These are phyloP conservation scores for Colletotrichum theobromicola DNA, from an alignment of 2,329 filamentous ascomycete species.

Conservation along the genomic window DNA sequence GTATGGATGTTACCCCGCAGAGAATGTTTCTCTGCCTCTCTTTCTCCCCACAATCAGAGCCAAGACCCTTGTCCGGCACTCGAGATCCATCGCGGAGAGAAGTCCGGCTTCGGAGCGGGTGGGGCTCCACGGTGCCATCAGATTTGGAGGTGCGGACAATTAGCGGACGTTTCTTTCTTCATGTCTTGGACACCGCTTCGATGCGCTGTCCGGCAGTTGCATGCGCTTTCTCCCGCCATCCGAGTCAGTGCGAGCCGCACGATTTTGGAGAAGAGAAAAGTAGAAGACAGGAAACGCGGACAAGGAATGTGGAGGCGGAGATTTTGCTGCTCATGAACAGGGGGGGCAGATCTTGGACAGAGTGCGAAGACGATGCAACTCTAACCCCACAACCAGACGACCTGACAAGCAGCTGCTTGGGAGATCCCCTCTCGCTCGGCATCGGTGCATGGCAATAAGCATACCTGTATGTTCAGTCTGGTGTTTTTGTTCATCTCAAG, in stretches of 20 bases:
- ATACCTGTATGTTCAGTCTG: not conserved
- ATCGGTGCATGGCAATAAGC: not conserved
- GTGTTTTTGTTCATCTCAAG: not conserved
- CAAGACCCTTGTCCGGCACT: not conserved
- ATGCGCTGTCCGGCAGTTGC: not conserved
- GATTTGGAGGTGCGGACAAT: not conserved
- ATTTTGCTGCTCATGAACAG: not conserved
- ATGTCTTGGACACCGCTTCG: not conserved
- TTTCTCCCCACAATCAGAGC: not conserved
- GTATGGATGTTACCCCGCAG: constrained; percentile 7
- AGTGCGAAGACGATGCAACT: constrained; percentile 5
- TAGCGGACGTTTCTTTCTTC: not conserved
- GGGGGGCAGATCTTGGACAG: not conserved
- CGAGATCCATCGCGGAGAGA: not conserved
- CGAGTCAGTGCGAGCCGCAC: not conserved
- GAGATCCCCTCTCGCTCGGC: not conserved
- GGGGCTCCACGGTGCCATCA: not conserved
- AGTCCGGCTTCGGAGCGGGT: constrained; percentile 2
- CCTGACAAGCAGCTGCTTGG: not conserved
- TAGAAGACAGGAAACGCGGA: not conserved
- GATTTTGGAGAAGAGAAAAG: not conserved
- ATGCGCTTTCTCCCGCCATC: not conserved
- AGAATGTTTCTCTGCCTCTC: not conserved
- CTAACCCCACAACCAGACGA: not conserved
- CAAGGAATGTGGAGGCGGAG: not conserved